Evolutionary conservation across 441 rosid species (phyloP), one percentile per base, ranked within the genome.

Genomic region (Pelargonium exstipulatum): DNA sequence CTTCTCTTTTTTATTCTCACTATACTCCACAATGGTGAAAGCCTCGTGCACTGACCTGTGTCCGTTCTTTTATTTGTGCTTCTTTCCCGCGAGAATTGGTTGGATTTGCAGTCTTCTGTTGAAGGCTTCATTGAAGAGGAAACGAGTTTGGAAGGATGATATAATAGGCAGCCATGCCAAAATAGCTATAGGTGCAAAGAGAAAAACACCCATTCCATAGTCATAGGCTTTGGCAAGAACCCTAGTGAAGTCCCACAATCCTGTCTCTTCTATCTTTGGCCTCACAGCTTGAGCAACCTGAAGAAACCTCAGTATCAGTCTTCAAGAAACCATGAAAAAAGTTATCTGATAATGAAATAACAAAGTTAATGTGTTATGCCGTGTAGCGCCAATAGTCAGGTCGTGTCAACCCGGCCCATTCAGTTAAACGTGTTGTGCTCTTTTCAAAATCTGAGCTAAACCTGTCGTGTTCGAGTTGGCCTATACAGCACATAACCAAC

Each of bases 271-370:
- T 20, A 95, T 88, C 79, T 82, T 84, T 0, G 96, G 97, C 76
- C 97, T 85, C 65, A 84, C 87, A 14, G 96, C 97, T 83, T 95
- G 99, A 10, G 96, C 97, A 64, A 90, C 82, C 99, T 95, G 85
- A 80, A 64, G 48, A 66, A 17, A 60, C 32, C 62, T 7, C 68
- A 42, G 10, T 18, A 18, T 45, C n/a, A n/a, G 32, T 60, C 9
- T 40, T 24, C 40, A 26, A 17, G 13, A 14, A 40, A 22, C 10
- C 22, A 0, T n/a, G 58, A 6, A 60, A 12, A 29, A 5, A 4
- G 8, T 62, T 9, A 12, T 26, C 20, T 13, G 8, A 29, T 62
- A 2, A 9, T 26, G 9, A 57, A 29, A 26, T 5, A 14, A 29
- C 4, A 29, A 29, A 29, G 35, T 29, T 29, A 29, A 29, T 29